Percentiles rank a stretch among this genome's conserved stretches.
These are phyloP conservation scores for Apiotrichum porosum DNA, from an alignment of 1,284 basidiomycete genomes.

Conservation along the genomic window DNA sequence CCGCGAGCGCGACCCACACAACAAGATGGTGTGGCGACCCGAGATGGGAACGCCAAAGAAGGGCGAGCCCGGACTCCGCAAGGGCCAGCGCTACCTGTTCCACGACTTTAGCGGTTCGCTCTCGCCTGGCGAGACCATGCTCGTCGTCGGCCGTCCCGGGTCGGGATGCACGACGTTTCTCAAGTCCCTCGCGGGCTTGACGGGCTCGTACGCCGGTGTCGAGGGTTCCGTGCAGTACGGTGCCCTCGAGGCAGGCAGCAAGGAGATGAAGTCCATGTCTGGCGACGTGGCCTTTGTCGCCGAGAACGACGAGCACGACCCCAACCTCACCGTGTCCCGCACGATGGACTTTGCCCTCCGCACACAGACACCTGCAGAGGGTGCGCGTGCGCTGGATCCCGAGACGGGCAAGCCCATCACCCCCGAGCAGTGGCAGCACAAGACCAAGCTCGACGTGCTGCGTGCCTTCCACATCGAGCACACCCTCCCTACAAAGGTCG, in stretches of 20 bases:
- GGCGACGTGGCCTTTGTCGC: constrained; percentile 33
- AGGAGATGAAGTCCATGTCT: constrained; percentile 7
- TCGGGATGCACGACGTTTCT: constrained; percentile 51
- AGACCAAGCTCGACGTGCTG: constrained; percentile 56
- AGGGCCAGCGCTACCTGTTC: constrained; percentile 39
- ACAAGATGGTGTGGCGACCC: constrained; percentile 18
- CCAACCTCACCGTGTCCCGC: constrained; percentile 41
- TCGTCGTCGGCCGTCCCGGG: constrained; percentile 48
- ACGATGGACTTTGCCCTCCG: constrained; percentile 44
- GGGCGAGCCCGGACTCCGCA: constrained; percentile 27
- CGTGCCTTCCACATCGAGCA: constrained; percentile 69
- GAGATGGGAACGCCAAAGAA: constrained; percentile 15
- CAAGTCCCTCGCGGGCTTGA: constrained; percentile 48
- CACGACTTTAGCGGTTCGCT: constrained; percentile 38
- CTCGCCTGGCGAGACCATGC: constrained; percentile 44
- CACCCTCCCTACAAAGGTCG: constrained; percentile 70
- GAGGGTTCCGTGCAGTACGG: constrained; percentile 50
- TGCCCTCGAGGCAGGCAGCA: constrained; percentile 25
- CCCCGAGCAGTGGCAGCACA: constrained; percentile 51
- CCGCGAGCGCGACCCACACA: not conserved
- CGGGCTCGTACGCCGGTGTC: constrained; percentile 46
- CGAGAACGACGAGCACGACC: constrained; percentile 42
- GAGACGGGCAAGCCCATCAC: constrained; percentile 34
- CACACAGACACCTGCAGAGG: constrained; percentile 32
- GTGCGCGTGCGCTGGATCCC: constrained; percentile 22